phyloP scores from a whole-genome alignment of 306 rosid genomes.

The Begonia peltatifolia region DNA sequence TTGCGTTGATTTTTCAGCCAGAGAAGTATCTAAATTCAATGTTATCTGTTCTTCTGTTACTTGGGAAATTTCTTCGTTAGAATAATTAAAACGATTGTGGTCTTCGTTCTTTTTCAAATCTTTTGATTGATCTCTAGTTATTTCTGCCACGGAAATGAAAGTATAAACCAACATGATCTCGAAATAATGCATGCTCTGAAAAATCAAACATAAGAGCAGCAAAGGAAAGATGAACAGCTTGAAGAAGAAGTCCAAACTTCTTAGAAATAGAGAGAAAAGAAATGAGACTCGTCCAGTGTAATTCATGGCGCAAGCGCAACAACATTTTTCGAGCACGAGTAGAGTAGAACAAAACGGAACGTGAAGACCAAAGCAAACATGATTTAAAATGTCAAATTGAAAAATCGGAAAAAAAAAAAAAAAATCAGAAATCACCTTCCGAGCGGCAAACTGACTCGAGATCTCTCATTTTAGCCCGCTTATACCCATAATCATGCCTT shows the following conservation, averaged over 20 bases:
- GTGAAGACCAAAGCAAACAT: too few species aligned
- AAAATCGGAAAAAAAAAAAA: too few species aligned
- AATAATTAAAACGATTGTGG: slow-evolving; percentile 14
- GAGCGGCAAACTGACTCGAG: slow-evolving; percentile 41
- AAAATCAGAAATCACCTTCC: slow-evolving; percentile 26
- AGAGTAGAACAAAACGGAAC: too few species aligned
- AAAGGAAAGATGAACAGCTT: too few species aligned
- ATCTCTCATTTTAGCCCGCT: slow-evolving; percentile 58
- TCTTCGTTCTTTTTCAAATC: slow-evolving; percentile 19
- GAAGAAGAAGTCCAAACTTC: too few species aligned
- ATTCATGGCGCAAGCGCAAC: too few species aligned
- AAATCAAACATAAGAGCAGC: too few species aligned
- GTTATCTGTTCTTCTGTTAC: slow-evolving; percentile 25
- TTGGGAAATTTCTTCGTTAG: slow-evolving; percentile 30
- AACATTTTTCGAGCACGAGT: too few species aligned
- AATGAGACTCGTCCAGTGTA: too few species aligned
- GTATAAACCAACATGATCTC: background rate
- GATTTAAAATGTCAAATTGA: too few species aligned
- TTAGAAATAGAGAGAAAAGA: too few species aligned
- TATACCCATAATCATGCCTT: slow-evolving; percentile 27
- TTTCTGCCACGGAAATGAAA: slow-evolving; percentile 24
- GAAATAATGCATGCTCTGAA: too few species aligned
- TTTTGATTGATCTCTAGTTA: slow-evolving; percentile 7
- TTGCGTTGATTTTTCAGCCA: slow-evolving; percentile 20
- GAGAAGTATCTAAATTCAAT: slow-evolving; percentile 22